Evolutionary conservation across 192 early-diverging fungal species (phyloP).

Genomic region (Gaertneriomyces sp.): DNA sequence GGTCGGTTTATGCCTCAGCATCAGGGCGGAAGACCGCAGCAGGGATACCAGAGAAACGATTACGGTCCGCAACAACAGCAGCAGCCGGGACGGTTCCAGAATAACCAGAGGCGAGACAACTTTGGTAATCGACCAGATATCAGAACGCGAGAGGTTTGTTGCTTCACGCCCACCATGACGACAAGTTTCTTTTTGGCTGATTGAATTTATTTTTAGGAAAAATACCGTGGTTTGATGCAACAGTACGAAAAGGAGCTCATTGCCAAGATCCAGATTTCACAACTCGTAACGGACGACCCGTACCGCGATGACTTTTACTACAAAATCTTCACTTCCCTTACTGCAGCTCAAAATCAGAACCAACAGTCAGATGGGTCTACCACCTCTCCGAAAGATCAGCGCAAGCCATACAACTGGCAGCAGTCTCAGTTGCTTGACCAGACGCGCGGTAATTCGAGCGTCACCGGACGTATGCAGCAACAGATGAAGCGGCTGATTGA

Average conservation of each 20-base stretch:
- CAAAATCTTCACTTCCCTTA: conserved; percentile 70
- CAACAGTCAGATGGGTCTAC: conserved; percentile 11
- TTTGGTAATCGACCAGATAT: conserved; percentile 7
- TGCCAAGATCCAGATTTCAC: conserved; percentile 89
- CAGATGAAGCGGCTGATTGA: conserved; percentile 96
- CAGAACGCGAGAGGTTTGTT: conserved; percentile 24
- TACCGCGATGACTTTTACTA: conserved; percentile 94
- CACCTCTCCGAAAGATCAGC: neutral
- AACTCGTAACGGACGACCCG: conserved; percentile 91
- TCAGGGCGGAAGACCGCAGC: neutral
- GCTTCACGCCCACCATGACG: conserved; percentile 21
- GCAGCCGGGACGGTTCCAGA: neutral
- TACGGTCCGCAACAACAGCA: conserved; percentile 12
- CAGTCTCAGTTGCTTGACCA: conserved; percentile 41
- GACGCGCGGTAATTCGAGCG: conserved; percentile 9
- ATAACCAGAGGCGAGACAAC: conserved; percentile 2
- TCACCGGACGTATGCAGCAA: conserved; percentile 74
- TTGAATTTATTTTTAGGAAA: conserved; percentile 51
- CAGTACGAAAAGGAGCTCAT: conserved; percentile 92
- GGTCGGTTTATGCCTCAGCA: conserved; percentile 2
- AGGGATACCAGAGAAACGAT: conserved; percentile 19
- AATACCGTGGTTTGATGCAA: conserved; percentile 87
- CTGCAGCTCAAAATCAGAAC: conserved; percentile 5
- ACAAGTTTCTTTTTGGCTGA: conserved; percentile 1
- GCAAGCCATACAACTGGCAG: conserved; percentile 45